Evolutionary conservation across 305 asterid species (phyloP).

Genomic region (Fraxinus floribunda): DNA sequence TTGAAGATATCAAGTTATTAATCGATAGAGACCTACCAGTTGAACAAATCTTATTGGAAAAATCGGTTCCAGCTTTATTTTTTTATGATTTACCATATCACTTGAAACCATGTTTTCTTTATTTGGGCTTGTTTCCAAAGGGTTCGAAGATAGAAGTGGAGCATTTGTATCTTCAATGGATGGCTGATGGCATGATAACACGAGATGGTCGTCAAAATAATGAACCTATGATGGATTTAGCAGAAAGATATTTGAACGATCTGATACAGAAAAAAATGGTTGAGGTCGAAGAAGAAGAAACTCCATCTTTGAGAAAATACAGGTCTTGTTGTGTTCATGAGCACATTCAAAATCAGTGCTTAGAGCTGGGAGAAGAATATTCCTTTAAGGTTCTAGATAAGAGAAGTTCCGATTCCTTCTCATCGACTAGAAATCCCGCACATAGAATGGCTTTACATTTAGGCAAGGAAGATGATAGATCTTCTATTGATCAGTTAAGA

Average conservation of each 20-base stretch:
- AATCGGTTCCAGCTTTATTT: neutral
- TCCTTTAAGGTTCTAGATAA: neutral
- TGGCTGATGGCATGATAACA: slow-evolving; percentile 22
- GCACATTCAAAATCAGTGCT: neutral
- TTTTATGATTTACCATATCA: slow-evolving; percentile 9
- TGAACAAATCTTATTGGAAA: neutral
- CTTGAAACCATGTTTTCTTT: slow-evolving; percentile 25
- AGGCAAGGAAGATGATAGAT: neutral
- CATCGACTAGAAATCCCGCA: neutral
- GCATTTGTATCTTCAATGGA: slow-evolving; percentile 20
- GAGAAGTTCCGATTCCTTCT: neutral
- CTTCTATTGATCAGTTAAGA: neutral
- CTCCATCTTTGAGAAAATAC: neutral
- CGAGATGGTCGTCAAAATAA: neutral
- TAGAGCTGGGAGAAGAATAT: neutral
- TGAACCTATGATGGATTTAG: neutral
- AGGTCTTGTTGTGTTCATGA: neutral
- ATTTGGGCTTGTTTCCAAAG: slow-evolving; percentile 13
- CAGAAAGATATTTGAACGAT: slow-evolving; percentile 10
- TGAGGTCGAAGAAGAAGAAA: neutral
- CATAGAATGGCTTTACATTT: neutral
- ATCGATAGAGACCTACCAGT: neutral
- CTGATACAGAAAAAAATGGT: slow-evolving; percentile 9
- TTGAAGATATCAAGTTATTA: neutral
- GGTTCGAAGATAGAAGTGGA: slow-evolving; percentile 9